Base-by-base conservation (phyloP, 371 early-diverging fungal species). In the Umbelopsis sp. region DNA sequence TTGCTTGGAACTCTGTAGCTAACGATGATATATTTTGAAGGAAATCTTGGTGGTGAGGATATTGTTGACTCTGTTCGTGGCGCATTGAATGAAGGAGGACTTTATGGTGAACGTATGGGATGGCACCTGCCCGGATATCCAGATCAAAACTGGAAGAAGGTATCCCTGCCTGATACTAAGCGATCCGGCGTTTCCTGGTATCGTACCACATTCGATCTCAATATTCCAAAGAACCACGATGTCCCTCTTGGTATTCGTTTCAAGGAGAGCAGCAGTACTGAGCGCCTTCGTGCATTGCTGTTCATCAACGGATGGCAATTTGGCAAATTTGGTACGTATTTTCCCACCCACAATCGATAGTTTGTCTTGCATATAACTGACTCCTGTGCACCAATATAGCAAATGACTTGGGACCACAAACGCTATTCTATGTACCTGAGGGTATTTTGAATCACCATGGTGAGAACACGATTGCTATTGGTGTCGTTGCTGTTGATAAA, bases 251-350 rank as follows among this genome's bases (percentile, higher is more conserved):
- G 65, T 44, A 41, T 74, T 14, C 37, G 22, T 0, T 69, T 70
- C 41, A 29, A 29, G 29, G 35, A 65, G 1, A 66, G 72, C 50
- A 63, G 72, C 16, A 63, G 24, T 20, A 38, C 68, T 3, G 57
- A 64, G 7, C 63, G 63, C 18, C 72, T 72, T 32, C 66, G 75
- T 16, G 68, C 72, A 4, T 22, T 70, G 11, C 25, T 74, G 10
- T 74, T 62, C 64, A 63, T 74, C 44, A 74, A 74, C 50, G 75
- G 75, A 4, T 74, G 75, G 75, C 71, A 74, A 41, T 64, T 74
- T 14, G 74, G 74, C 10, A 68, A 41, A 41, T 41, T 41, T 41
- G 41, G 41, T 41, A 41, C 2, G 41, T 41, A 41, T 1, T 1
- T 7, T 41, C 1, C 12, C 41, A 10, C 12, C 7, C 1, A 7